Percentiles rank a stretch among this genome's conserved stretches.
phyloP scores from a whole-genome alignment of 148 eudicot genomes.

The Rhododendron mucronatum region DNA sequence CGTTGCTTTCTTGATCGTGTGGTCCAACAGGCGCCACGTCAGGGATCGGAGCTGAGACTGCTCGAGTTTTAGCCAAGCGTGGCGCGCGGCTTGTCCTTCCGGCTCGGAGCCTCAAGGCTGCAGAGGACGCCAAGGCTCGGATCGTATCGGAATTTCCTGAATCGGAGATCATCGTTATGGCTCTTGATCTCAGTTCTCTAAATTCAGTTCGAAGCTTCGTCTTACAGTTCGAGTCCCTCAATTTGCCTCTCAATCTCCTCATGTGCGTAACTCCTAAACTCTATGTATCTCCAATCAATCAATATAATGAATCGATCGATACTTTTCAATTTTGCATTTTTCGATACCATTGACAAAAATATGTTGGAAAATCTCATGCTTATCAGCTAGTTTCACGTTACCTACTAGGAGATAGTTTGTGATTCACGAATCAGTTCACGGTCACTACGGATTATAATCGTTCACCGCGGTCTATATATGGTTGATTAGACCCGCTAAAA shows the following conservation, averaged over 20 bases:
- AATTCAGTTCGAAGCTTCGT: conserved; percentile 66
- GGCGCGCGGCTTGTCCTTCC: conserved; percentile 71
- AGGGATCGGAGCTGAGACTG: conserved; percentile 94
- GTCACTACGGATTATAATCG: no score
- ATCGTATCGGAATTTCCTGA: conserved; percentile 61
- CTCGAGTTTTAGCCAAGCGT: conserved; percentile 74
- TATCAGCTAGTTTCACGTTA: no score
- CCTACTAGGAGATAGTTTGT: no score
- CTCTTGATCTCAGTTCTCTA: conserved; percentile 89
- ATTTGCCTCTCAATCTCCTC: conserved; percentile 83
- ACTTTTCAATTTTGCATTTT: no score
- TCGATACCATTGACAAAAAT: no score
- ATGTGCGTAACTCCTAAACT: conserved; percentile 38
- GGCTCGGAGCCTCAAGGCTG: conserved; percentile 70
- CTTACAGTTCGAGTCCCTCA: conserved; percentile 52
- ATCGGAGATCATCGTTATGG: conserved; percentile 58
- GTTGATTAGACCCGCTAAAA: no score
- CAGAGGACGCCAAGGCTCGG: conserved; percentile 60
- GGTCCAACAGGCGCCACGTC: conserved; percentile 72
- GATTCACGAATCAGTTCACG: no score
- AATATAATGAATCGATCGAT: no score
- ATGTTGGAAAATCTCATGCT: background rate
- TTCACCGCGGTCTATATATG: no score
- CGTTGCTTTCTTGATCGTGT: background rate
- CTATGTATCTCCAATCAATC: background rate